Evolutionary conservation across 176 grass and related monocot species (phyloP), one percentile per base, ranked within the genome.

Genomic region (Musa schizocarpa): DNA sequence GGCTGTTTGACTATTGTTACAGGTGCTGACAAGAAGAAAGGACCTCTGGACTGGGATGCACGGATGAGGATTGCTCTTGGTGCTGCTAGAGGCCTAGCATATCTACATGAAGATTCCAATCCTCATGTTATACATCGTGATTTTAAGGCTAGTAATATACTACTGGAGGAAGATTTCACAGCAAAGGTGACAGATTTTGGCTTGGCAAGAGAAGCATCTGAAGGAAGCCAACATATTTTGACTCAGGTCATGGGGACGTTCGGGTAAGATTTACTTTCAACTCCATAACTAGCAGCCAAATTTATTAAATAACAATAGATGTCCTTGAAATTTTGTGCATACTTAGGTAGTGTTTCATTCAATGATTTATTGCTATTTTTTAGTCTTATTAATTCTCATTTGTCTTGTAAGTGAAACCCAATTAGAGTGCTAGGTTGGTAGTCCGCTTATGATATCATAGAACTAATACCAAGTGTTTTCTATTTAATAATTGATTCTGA

Each of bases 111-210:
- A 85, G 90, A 89, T 84, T 90, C 94, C 43, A 98, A 98, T 63
- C 94, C 94, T 56, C 88, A 85, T 82, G 88, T 98, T n/a, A 98
- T 98, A 91, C 90, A 98, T 52, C 90, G 94, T 8, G 90, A 98
- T 80, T 98, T 93, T 79, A 98, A 98, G 65, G 90, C 75, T 34
- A 98, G 94, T 75, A 98, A 98, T 80, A 86, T 98, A 78, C 79
- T 98, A 43, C 78, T 98, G 78, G 94, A 93, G 69, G 90, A 91
- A 85, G 94, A 98, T 87, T 98, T 91, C 86, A 98, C 79, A 68
- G 88, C 94, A 1, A 93, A 98, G 84, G 90, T 98, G 78, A 91
- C 90, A 52, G 90, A 98, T 98, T 98, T 98, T 82, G 94, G 94
- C 69, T 82, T 98, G 71, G 94, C 94, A 76, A 91, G 94, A 80